Conservation (phyloP, 208 protist species). For the Leishmania amazonensis region DNA sequence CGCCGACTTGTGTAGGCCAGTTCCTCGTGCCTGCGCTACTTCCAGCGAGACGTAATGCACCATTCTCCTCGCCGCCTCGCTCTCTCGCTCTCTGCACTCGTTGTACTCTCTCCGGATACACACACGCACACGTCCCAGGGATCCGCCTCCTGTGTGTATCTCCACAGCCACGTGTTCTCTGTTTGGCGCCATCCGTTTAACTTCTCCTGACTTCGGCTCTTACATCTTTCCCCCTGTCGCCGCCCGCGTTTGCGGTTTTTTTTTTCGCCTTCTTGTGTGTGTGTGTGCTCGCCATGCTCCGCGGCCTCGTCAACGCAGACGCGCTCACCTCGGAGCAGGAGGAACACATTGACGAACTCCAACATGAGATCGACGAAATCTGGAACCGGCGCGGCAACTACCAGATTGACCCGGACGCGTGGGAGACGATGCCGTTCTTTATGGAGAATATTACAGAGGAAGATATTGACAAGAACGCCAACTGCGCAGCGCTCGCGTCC, state of each 20-base stretch:
- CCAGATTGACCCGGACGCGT: constrained; percentile 85
- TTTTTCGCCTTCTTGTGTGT: background rate
- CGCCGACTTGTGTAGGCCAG: too few species aligned
- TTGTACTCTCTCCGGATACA: background rate
- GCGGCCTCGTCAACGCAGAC: constrained; percentile 43
- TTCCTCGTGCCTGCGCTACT: background rate
- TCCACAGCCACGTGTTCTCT: background rate
- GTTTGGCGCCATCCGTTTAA: background rate
- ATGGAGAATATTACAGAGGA: constrained; percentile 89
- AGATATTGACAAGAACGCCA: constrained; percentile 77
- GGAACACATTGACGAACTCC: constrained; percentile 71
- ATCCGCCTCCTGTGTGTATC: background rate
- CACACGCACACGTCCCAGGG: background rate
- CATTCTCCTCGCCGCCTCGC: background rate
- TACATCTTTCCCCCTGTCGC: background rate
- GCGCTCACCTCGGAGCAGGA: constrained; percentile 60
- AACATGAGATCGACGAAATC: constrained; percentile 87
- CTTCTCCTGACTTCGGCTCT: background rate
- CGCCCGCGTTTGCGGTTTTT: background rate
- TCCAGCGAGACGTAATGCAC: background rate
- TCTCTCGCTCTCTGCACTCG: background rate
- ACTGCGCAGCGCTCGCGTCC: constrained; percentile 74
- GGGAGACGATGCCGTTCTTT: constrained; percentile 89
- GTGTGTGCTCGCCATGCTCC: constrained; percentile 29
- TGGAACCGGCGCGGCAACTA: constrained; percentile 87